Conservation (phyloP, 1,284 basidiomycete species). For the Trametes versicolor region DNA sequence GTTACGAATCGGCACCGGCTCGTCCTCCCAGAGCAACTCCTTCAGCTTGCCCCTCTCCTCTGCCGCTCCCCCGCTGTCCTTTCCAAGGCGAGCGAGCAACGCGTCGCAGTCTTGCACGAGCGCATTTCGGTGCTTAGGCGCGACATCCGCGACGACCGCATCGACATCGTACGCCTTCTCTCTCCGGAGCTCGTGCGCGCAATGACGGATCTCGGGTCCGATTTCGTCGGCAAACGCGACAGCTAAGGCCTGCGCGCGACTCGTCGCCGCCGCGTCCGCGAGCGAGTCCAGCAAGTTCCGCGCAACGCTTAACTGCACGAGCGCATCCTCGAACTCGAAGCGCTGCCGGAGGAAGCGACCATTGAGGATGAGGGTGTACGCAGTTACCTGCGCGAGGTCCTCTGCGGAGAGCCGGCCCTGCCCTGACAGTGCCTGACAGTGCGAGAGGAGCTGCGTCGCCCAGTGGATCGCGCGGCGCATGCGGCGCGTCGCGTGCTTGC, state of each 20-base stretch:
- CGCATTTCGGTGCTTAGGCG: slow-evolving; percentile 64
- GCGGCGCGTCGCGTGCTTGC: slow-evolving; percentile 82
- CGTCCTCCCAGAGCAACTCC: slow-evolving; percentile 82
- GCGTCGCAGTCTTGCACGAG: slow-evolving; percentile 74
- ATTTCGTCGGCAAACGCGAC: slow-evolving; percentile 88
- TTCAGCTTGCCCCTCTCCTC: slow-evolving; percentile 43
- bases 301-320: slow-evolving; percentile 84
- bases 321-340: slow-evolving; percentile 82
- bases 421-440: slow-evolving; percentile 72
- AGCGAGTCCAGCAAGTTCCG: slow-evolving; percentile 80
- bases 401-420: slow-evolving; percentile 62
- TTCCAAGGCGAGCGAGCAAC: slow-evolving; percentile 62
- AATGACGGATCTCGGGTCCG: slow-evolving; percentile 92
- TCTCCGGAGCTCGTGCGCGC: slow-evolving; percentile 87
- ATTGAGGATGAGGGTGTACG: slow-evolving; percentile 78
- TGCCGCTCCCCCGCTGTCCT: slow-evolving; percentile 50
- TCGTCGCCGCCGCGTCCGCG: slow-evolving; percentile 74
- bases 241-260: slow-evolving; percentile 91
- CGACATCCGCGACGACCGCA: slow-evolving; percentile 79
- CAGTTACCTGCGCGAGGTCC: slow-evolving; percentile 66
- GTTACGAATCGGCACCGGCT: slow-evolving; percentile 87
- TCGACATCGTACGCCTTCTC: slow-evolving; percentile 86
- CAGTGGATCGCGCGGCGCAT: slow-evolving; percentile 89
- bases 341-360: slow-evolving; percentile 80
- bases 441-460: slow-evolving; percentile 81